Conservation (phyloP, 2,329 filamentous ascomycete genomes). For the Calonectria pauciramosa region DNA sequence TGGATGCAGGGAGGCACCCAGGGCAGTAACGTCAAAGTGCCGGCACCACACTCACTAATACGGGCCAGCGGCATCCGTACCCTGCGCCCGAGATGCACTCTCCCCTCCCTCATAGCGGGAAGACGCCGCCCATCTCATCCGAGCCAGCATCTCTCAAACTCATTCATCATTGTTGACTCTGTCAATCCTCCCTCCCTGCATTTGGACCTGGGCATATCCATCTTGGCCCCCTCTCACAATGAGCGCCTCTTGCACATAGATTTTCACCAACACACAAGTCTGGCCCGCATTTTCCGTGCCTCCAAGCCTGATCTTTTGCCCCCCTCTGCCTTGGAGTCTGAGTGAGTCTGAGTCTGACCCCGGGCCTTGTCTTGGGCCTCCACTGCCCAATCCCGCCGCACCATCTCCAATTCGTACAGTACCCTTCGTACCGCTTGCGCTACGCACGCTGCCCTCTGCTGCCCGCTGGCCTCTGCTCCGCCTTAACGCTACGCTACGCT, state of each 20-base stretch:
- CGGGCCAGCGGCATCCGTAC: background rate
- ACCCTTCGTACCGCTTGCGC: constrained; percentile 22
- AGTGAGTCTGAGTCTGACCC: constrained; percentile 14
- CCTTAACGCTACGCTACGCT: constrained; percentile 27
- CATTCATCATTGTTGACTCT: background rate
- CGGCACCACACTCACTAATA: background rate
- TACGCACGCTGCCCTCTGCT: constrained; percentile 9
- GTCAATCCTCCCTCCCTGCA: background rate
- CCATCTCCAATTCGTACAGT: constrained; percentile 28
- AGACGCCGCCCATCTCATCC: background rate
- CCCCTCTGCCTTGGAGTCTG: background rate
- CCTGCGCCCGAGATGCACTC: background rate
- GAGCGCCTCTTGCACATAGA: constrained; percentile 27
- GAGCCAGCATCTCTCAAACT: background rate
- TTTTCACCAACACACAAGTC: background rate
- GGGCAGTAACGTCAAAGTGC: background rate
- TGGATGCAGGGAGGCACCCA: background rate
- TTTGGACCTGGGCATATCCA: background rate
- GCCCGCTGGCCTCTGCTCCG: constrained; percentile 25
- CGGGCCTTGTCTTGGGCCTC: constrained; percentile 42
- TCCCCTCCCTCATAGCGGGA: background rate
- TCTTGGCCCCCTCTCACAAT: constrained; percentile 19
- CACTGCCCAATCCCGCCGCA: constrained; percentile 44
- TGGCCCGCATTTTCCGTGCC: background rate
- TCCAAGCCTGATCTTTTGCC: background rate